Evolutionary conservation across 495 filamentous ascomycete genomes (phyloP).

Genomic region (Podospora didyma): DNA sequence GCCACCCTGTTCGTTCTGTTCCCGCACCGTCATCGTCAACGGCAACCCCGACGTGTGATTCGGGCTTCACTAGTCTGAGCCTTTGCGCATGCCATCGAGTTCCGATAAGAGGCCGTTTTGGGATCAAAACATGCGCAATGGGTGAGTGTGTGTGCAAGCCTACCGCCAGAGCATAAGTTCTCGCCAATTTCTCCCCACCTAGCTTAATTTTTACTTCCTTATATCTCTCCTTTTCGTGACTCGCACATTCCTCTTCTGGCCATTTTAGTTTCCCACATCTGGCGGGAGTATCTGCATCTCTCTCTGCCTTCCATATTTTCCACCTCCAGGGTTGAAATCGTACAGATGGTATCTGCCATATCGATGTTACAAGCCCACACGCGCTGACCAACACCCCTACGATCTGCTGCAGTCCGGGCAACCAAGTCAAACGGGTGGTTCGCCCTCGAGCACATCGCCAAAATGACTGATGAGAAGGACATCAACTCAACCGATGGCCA

Average conservation of each 20-base stretch:
- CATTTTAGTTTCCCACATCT: too few species aligned
- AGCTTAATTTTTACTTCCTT: too few species aligned
- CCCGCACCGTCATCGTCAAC: neutral
- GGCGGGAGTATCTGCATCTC: too few species aligned
- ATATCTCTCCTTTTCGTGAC: too few species aligned
- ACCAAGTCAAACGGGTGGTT: slow-evolving; percentile 2
- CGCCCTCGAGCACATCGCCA: slow-evolving; percentile 7
- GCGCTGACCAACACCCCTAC: neutral
- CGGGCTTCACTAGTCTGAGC: neutral
- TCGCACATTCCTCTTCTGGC: too few species aligned
- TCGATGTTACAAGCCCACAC: too few species aligned
- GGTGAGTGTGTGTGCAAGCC: neutral
- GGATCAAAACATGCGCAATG: slow-evolving; percentile 2
- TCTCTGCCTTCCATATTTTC: too few species aligned
- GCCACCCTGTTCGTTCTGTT: neutral
- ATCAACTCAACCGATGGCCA: slow-evolving; percentile 28
- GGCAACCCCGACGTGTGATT: neutral
- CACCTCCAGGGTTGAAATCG: too few species aligned
- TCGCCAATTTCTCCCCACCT: too few species aligned
- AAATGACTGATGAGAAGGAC: slow-evolving; percentile 26
- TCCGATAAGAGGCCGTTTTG: neutral
- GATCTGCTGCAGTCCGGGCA: neutral
- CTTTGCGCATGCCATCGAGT: neutral
- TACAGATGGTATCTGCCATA: neutral
- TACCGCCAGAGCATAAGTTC: neutral